Conservation (phyloP, 257 asterid species). For the Penstemon eatonii region DNA sequence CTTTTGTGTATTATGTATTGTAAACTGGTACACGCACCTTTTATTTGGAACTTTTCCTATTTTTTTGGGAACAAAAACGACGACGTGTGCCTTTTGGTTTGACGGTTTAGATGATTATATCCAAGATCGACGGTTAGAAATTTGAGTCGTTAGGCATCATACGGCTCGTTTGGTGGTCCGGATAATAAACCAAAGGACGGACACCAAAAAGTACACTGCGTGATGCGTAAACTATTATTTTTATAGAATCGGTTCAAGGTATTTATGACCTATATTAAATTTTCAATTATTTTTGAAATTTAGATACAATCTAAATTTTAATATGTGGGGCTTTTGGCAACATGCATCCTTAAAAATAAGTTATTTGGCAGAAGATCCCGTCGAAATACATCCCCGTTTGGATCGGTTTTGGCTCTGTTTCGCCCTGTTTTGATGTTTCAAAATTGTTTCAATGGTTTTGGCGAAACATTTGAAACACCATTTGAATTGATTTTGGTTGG, state of each 20-base stretch:
- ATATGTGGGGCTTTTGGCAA: no score
- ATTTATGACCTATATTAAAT: no score
- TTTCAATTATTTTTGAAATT: no score
- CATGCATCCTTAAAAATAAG: no score
- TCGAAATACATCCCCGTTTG: no score
- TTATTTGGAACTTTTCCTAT: background rate
- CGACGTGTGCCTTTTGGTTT: background rate
- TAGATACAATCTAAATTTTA: no score
- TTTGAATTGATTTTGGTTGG: no score
- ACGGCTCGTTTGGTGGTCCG: background rate
- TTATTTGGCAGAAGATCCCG: no score
- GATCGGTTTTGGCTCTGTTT: no score
- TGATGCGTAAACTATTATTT: constrained; percentile 11
- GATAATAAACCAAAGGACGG: background rate
- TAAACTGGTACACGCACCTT: background rate
- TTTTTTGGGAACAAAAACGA: background rate
- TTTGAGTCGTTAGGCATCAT: background rate
- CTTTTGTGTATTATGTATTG: background rate
- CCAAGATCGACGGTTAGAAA: constrained; percentile 12
- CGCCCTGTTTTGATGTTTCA: no score
- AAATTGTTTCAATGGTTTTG: no score
- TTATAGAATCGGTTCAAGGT: background rate
- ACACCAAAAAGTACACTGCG: constrained; percentile 15
- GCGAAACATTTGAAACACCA: no score
- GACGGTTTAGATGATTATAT: constrained; percentile 22